Conservation (phyloP, 371 early-diverging fungal species). For the Cladochytrium tenue region DNA sequence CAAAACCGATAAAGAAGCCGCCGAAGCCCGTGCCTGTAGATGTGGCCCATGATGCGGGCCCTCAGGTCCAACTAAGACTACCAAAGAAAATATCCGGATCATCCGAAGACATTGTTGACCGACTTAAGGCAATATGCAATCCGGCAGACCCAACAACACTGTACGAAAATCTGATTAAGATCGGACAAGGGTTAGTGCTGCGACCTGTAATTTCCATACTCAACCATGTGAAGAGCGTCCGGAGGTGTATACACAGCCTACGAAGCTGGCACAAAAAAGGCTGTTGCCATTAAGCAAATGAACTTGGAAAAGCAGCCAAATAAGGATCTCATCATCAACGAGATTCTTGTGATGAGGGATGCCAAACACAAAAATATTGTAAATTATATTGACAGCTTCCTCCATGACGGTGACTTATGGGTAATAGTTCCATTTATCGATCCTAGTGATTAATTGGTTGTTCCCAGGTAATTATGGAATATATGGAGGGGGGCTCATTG, state of each 20-base stretch:
- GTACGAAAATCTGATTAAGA: slow-evolving; percentile 77
- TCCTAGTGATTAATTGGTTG: slow-evolving; percentile 61
- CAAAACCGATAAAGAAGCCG: slow-evolving; percentile 20
- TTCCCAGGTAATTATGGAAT: slow-evolving; percentile 83
- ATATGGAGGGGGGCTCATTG: slow-evolving; percentile 94
- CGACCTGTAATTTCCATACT: neutral
- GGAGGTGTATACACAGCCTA: slow-evolving; percentile 90
- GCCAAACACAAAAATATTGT: slow-evolving; percentile 92
- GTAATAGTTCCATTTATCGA: slow-evolving; percentile 70
- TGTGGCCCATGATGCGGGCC: neutral
- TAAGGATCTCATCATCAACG: slow-evolving; percentile 95
- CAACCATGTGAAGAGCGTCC: slow-evolving; percentile 69
- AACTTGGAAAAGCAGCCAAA: slow-evolving; percentile 92
- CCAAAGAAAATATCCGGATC: slow-evolving; percentile 23
- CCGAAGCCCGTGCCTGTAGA: neutral
- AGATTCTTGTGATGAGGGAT: slow-evolving; percentile 92
- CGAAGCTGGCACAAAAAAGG: slow-evolving; percentile 58
- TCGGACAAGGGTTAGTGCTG: slow-evolving; percentile 82
- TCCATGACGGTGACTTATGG: slow-evolving; percentile 48
- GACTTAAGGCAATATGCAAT: slow-evolving; percentile 83
- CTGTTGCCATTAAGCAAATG: slow-evolving; percentile 95
- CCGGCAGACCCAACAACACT: slow-evolving; percentile 77
- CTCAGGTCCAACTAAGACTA: slow-evolving; percentile 14
- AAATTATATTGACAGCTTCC: slow-evolving; percentile 91
- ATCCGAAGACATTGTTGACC: slow-evolving; percentile 67